A percentile compares a stretch with the other conserved stretches of the same genome.
These are phyloP conservation scores for Carex parvula DNA, from an alignment of 176 grass and related monocot species.

Conservation along the genomic window DNA sequence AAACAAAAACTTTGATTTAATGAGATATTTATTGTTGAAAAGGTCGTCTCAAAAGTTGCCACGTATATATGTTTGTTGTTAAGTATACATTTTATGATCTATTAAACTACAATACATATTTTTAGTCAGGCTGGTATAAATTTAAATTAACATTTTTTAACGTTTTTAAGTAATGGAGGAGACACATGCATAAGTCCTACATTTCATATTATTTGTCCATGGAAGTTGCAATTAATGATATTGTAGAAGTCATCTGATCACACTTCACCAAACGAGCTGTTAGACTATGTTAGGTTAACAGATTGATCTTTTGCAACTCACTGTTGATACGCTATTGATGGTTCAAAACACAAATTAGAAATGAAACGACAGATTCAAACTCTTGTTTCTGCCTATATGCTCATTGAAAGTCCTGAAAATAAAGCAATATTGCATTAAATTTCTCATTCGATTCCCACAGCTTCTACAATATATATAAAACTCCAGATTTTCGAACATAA, in stretches of 20 bases:
- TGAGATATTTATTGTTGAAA: background rate
- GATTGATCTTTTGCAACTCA: background rate
- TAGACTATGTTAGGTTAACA: background rate
- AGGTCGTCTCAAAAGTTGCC: background rate
- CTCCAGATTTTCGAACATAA: too few species aligned
- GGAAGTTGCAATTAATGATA: background rate
- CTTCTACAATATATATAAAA: too few species aligned
- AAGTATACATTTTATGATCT: background rate
- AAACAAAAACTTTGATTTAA: background rate
- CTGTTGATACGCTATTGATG: background rate
- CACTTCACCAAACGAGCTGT: constrained; percentile 3
- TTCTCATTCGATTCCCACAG: background rate
- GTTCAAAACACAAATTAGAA: background rate
- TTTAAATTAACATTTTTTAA: background rate
- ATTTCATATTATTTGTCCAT: background rate
- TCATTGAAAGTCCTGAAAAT: background rate
- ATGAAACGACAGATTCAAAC: background rate
- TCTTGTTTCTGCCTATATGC: background rate
- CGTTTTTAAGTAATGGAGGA: background rate
- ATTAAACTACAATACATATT: background rate
- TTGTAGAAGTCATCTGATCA: background rate
- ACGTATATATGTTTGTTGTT: background rate
- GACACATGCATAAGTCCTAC: background rate
- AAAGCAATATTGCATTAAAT: background rate
- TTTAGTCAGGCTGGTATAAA: background rate